phyloP scores from a whole-genome alignment of 2,329 filamentous ascomycete genomes.

The Saccharata proteae region DNA sequence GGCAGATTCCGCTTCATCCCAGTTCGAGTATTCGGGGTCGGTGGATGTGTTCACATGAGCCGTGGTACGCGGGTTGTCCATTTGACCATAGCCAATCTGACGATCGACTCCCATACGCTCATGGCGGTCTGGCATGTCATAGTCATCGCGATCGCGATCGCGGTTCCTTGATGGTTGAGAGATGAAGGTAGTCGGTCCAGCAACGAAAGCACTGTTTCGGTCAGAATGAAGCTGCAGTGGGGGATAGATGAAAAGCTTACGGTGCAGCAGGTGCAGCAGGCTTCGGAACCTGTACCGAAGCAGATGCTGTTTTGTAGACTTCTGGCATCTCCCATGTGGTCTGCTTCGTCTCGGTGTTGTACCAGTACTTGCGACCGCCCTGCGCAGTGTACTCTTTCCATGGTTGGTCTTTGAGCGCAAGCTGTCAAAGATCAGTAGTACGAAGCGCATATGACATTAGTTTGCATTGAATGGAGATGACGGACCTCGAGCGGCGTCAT shows the following conservation, averaged over 20 bases:
- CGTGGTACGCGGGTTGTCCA: slow-evolving; percentile 6
- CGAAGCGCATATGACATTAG: slow-evolving; percentile 6
- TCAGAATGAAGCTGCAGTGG: not conserved
- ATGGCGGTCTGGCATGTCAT: slow-evolving; percentile 29
- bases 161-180: slow-evolving; percentile 16
- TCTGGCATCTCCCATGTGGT: slow-evolving; percentile 94
- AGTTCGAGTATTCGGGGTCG: slow-evolving; percentile 43
- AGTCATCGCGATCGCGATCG: slow-evolving; percentile 18
- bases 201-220: slow-evolving; percentile 39
- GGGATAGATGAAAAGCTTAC: slow-evolving; percentile 30
- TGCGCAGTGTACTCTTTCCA: slow-evolving; percentile 90
- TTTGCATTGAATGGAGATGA: slow-evolving; percentile 9
- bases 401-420: slow-evolving; percentile 66
- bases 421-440: slow-evolving; percentile 37
- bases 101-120: slow-evolving; percentile 34
- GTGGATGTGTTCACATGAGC: slow-evolving; percentile 32
- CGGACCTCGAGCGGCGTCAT: slow-evolving; percentile 71
- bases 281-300: slow-evolving; percentile 47
- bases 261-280: slow-evolving; percentile 31
- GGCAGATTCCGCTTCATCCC: slow-evolving; percentile 83
- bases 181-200: slow-evolving; percentile 35
- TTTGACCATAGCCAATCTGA: slow-evolving; percentile 31
- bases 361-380: slow-evolving; percentile 84
- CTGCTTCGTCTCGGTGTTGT: slow-evolving; percentile 80
- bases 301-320: slow-evolving; percentile 62